These are phyloP conservation scores for Dichotomocladium elegans DNA, from an alignment of 371 early-diverging fungal genomes.

Conservation along the genomic window DNA sequence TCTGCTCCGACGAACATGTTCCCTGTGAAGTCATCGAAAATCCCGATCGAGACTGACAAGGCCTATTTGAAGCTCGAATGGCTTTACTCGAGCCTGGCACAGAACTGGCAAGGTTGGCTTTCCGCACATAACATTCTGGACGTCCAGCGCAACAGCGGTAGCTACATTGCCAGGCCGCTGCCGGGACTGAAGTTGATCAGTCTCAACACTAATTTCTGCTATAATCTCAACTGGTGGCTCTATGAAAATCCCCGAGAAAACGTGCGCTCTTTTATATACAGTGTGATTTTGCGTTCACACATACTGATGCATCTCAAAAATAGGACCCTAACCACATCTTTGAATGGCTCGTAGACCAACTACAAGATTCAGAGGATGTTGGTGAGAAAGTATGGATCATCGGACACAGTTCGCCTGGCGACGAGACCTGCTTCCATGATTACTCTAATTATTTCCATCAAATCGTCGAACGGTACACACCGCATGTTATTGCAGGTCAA, in stretches of 20 bases:
- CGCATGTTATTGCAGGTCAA: conserved; percentile 57
- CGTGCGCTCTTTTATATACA: conserved; percentile 3
- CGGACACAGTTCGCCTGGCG: conserved; percentile 56
- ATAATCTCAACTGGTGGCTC: conserved; percentile 53
- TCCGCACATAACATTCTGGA: conserved; percentile 15
- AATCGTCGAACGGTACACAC: conserved; percentile 54
- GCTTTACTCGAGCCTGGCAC: conserved; percentile 44
- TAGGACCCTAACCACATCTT: conserved; percentile 53
- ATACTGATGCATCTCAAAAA: too few relatives aligned
- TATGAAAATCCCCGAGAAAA: conserved; percentile 30
- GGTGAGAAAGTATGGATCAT: conserved; percentile 57
- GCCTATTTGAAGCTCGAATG: conserved; percentile 33
- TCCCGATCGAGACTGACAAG: conserved; percentile 21
- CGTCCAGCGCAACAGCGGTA: conserved; percentile 41
- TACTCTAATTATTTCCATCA: conserved; percentile 57
- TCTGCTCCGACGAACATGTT: conserved; percentile 46
- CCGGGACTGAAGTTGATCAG: conserved; percentile 53
- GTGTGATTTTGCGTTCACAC: too few relatives aligned
- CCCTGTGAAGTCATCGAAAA: conserved; percentile 30
- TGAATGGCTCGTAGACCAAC: conserved; percentile 44
- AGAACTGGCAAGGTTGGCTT: conserved; percentile 55
- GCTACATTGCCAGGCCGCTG: conserved; percentile 40
- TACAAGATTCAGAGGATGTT: conserved; percentile 53
- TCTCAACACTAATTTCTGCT: conserved; percentile 65
- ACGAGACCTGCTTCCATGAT: conserved; percentile 52